Conservation (phyloP, 345 rosid genomes). For the Rhizophora apiculata region DNA sequence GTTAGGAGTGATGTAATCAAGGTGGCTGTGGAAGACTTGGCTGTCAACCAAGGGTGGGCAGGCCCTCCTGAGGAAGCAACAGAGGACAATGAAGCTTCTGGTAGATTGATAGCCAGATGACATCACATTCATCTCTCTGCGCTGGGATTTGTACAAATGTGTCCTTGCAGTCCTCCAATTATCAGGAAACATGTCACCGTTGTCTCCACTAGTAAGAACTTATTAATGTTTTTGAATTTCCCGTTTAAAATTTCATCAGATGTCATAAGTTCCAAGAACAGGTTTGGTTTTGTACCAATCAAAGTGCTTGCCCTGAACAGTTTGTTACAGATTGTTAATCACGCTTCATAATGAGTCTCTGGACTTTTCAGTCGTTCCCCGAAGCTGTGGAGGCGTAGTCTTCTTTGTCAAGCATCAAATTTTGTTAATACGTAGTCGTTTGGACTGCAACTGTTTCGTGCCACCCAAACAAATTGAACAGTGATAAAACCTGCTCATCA, state of each 20-base stretch:
- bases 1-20: constrained; percentile 82
- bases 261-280: not conserved
- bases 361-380: not conserved
- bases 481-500: too few relatives aligned
- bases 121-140: constrained; percentile 5
- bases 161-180: too few relatives aligned
- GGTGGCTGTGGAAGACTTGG: constrained; percentile 85
- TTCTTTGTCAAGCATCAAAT: constrained; percentile 5
- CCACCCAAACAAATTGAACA: too few relatives aligned
- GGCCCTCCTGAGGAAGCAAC: constrained; percentile 30
- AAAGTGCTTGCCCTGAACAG: not conserved
- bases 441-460: too few relatives aligned
- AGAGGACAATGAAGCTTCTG: constrained; percentile 38
- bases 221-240: not conserved
- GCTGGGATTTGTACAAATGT: constrained; percentile 1
- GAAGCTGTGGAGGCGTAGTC: not conserved
- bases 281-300: not conserved
- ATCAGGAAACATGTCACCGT: not conserved
- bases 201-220: constrained; percentile 2
- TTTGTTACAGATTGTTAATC: not conserved
- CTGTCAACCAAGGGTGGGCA: constrained; percentile 56
- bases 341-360: not conserved
- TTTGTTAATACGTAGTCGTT: too few relatives aligned
- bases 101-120: constrained; percentile 29
- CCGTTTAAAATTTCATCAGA: not conserved